Conservation (phyloP, 2,329 filamentous ascomycete genomes). For the Colletotrichum viniferum region DNA sequence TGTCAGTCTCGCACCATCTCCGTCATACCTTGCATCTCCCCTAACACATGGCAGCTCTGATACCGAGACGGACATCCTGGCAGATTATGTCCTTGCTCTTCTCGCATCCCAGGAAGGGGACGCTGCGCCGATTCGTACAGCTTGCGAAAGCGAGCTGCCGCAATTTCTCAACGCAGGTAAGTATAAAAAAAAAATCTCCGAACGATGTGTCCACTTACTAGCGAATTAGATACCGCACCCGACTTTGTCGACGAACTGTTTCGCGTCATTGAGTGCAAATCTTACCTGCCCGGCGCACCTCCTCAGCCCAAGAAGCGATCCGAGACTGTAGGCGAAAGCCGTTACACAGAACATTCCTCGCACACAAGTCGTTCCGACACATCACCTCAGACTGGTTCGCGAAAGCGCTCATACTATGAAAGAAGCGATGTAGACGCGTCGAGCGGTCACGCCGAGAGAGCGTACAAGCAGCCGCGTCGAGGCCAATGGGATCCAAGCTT, state of each 20-base stretch:
- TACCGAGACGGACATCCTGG: constrained; percentile 80
- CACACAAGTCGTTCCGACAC: constrained; percentile 21
- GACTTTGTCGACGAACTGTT: constrained; percentile 68
- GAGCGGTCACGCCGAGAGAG: constrained; percentile 38
- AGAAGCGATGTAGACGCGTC: constrained; percentile 22
- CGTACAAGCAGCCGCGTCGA: constrained; percentile 65
- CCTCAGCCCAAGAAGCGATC: constrained; percentile 38
- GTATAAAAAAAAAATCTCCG: neutral
- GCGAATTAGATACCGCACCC: neutral
- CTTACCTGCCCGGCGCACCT: constrained; percentile 61
- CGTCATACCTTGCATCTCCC: neutral
- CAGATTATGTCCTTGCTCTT: constrained; percentile 83
- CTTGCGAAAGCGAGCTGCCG: constrained; percentile 73
- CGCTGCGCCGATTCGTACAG: constrained; percentile 64
- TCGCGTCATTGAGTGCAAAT: constrained; percentile 64
- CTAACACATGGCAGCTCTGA: constrained; percentile 64
- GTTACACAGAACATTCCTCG: constrained; percentile 1
- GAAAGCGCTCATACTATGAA: constrained; percentile 41
- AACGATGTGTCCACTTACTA: neutral
- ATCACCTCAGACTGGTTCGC: constrained; percentile 26
- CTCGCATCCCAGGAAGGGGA: constrained; percentile 70
- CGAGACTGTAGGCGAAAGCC: constrained; percentile 13
- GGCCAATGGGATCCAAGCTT: constrained; percentile 41
- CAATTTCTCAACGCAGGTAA: constrained; percentile 76
- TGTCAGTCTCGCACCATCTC: constrained; percentile 1